These are phyloP conservation scores for Phytophthora pisi DNA, from an alignment of 352 stramenopile species.

Conservation along the genomic window DNA sequence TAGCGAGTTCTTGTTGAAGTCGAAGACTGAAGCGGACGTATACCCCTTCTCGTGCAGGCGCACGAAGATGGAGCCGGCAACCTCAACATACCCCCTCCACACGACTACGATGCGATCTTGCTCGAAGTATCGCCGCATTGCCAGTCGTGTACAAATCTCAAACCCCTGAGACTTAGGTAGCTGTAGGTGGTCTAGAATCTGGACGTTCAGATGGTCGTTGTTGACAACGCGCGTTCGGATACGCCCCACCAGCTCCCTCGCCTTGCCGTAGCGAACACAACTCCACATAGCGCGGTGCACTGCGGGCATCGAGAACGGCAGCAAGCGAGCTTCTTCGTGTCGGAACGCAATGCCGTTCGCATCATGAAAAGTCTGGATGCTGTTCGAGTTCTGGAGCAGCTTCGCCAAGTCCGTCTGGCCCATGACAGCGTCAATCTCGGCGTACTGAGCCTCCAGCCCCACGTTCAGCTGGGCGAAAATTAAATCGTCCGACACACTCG, in stretches of 20 bases:
- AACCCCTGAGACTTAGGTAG: conserved; percentile 26
- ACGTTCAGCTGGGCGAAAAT: conserved; percentile 28
- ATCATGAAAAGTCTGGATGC: conserved; percentile 17
- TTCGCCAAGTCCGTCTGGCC: conserved; percentile 3
- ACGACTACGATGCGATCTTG: conserved; percentile 30
- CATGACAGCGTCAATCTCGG: conserved; percentile 24
- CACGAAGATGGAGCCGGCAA: conserved; percentile 36
- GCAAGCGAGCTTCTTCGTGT: conserved; percentile 27
- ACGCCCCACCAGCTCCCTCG: conserved; percentile 17
- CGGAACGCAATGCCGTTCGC: conserved; percentile 14
- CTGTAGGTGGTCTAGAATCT: conserved; percentile 31
- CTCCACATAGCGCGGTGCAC: conserved; percentile 36
- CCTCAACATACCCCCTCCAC: conserved; percentile 45
- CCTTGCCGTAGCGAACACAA: conserved; percentile 22
- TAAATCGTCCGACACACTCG: conserved; percentile 26
- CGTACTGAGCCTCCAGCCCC: conserved; percentile 30
- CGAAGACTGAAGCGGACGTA: conserved; percentile 16
- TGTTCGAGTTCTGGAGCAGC: conserved; percentile 13
- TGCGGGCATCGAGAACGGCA: conserved; percentile 36
- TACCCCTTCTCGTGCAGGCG: conserved; percentile 45
- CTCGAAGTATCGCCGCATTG: conserved; percentile 35
- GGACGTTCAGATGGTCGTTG: conserved; percentile 37
- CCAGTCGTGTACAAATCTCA: conserved; percentile 22
- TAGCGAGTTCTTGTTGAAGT: conserved; percentile 18
- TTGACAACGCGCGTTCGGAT: conserved; percentile 25